Conservation (phyloP, 164 flowering plant genomes). For the Cinnamomum chago region DNA sequence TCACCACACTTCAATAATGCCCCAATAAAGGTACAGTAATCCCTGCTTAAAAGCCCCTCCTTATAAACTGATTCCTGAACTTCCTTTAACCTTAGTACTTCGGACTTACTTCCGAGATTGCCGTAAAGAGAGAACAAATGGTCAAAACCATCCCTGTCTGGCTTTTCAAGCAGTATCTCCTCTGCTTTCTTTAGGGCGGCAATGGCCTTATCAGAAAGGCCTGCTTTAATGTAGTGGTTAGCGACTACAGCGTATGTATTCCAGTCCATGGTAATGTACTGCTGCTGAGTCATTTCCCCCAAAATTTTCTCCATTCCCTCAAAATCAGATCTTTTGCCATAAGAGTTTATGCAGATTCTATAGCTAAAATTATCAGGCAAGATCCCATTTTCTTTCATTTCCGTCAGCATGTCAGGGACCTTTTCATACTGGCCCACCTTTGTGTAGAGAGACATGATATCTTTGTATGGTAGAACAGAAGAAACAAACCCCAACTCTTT, state of each 20-base stretch:
- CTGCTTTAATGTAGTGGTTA: slow-evolving; percentile 36
- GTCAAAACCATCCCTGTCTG: slow-evolving; percentile 9
- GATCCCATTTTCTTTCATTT: slow-evolving; percentile 46
- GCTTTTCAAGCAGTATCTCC: slow-evolving; percentile 13
- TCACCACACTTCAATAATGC: slow-evolving; percentile 41
- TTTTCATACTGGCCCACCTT: slow-evolving; percentile 33
- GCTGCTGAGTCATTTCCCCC: slow-evolving; percentile 31
- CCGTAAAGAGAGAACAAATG: slow-evolving; percentile 33
- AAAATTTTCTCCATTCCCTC: slow-evolving; percentile 34
- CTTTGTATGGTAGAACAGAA: slow-evolving; percentile 29
- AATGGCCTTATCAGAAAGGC: slow-evolving; percentile 26
- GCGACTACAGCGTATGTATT: slow-evolving; percentile 33
- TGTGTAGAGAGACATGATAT: slow-evolving; percentile 33
- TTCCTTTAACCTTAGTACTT: slow-evolving; percentile 33
- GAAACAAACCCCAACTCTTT: slow-evolving; percentile 25
- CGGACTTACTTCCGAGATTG: slow-evolving; percentile 28
- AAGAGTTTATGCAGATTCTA: slow-evolving; percentile 29
- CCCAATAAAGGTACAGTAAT: slow-evolving; percentile 28
- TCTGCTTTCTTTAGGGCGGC: slow-evolving; percentile 26
- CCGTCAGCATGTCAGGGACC: slow-evolving; percentile 31
- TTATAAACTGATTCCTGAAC: slow-evolving; percentile 19
- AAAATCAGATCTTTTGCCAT: slow-evolving; percentile 30
- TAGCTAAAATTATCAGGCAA: slow-evolving; percentile 25
- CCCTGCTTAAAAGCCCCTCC: slow-evolving; percentile 21
- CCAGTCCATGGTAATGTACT: slow-evolving; percentile 24